Base-by-base conservation (phyloP, 2,329 filamentous ascomycete species). In the Hymenoscyphus fructigenus region DNA sequence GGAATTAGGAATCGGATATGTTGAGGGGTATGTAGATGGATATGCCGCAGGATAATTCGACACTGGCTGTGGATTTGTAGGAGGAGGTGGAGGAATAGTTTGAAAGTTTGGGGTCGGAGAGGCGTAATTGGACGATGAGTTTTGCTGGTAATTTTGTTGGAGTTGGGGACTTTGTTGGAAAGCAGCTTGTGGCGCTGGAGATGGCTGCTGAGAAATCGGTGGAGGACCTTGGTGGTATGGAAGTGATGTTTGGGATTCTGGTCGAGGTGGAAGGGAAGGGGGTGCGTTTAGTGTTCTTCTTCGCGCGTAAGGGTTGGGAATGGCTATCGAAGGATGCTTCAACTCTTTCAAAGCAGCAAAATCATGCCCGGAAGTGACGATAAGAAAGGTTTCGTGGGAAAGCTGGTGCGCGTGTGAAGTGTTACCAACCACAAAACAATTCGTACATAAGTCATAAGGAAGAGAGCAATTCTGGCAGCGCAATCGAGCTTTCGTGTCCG, bases 311-410 rank as follows among this genome's bases (percentile, higher is more conserved):
- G 58, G 58, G 38, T 60, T 60, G 2, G 58, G 9, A 7, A 60
- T 50, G 44, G 36, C n/a, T n/a, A 32, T 41, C 5, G 58, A 60
- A 29, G 58, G 58, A 28, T 60, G 58, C 58, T 28, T 60, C 58
- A 60, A 34, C 20, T 60, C 29, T 5, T 50, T 60, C 20, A 60
- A 5, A 60, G 36, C 23, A 32, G 36, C 14, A 10, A 60, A 34
- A 32, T 60, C 34, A 9, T 60, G 58, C 3, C 58, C 58, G 3
- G 58, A 60, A 29, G 9, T 44, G 20, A 41, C 15, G 28, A 60
- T 47, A 9, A 60, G 41, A 23, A 10, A 26, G 26, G 58, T 60
- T n/a, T 60, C 58, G 38, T 60, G 58, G n/a, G 58, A 60, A n/a
- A 60, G 23, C 14, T 50, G 58, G 26, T 60, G 58, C 0, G 36